Evolutionary conservation across 2,329 filamentous ascomycete genomes (phyloP), one percentile per base, ranked within the genome.

Genomic region (Ophiostoma perfectum): DNA sequence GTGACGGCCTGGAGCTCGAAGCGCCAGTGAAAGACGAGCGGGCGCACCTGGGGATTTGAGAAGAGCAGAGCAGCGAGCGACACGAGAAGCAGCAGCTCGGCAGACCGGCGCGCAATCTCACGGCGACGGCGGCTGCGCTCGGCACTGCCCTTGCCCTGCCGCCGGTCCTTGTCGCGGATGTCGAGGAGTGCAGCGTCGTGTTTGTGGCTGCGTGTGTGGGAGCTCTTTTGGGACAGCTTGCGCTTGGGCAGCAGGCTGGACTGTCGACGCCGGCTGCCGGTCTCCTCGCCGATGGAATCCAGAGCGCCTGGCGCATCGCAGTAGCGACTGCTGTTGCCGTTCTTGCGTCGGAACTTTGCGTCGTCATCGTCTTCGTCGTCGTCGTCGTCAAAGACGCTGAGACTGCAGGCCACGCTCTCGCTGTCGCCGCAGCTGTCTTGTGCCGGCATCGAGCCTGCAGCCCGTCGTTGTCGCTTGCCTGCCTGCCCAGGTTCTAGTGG

Each of bases 71-170:
- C 75, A 9, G 81, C 82, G 41, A 88, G 78, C 5, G 78, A 78
- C 12, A 77, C 77, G 36, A 89, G 76, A 66, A 89, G 79, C 44
- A 79, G 75, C 18, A 83, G 77, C 75, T 89, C 87, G 4, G 80
- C 79, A 5, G 78, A 75, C 64, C 87, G 82, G 68, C 86, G 81
- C 64, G 82, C 75, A 38, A 86, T 70, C 72, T 86, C 82, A 71
- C 80, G 84, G 62, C 78, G 82, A 44, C 82, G 80, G 65, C 81
- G 81, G 65, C 75, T 72, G 66, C 73, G 78, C 58, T 80, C 39
- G 11, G 39, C 60, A 12, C 39, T 63, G 39, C 60, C 60, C 14
- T 39, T 39, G 39, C 74, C 68, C 45, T 63, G 74, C 11, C 75
- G 73, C 18, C 74, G 74, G 14, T 73, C 72, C 58, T 72, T 60